Base-by-base conservation (phyloP, 1,284 basidiomycete genomes). In the Microbotryum intermedium region DNA sequence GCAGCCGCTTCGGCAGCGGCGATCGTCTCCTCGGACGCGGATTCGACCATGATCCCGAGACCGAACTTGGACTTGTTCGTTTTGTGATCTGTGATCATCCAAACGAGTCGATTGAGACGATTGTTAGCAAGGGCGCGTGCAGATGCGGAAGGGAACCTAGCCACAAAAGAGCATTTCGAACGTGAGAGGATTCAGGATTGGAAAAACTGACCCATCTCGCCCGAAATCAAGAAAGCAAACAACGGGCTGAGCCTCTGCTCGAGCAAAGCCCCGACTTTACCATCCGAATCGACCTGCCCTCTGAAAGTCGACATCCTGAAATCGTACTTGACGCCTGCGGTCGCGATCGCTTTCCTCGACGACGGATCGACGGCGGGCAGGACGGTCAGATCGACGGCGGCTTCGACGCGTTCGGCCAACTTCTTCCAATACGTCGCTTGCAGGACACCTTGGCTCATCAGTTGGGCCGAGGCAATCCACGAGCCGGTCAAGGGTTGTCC, bases 391-490 rank as follows among this genome's bases (percentile, higher is more conserved):
- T 98, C 94, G 42, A 91, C 90, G 18, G 90, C 95, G n/a, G 94
- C 91, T 62, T 98, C 94, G n/a, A 99, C 88, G 77, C 94, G 93
- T 61, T 95, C 91, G 75, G 85, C 86, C 59, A 99, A 78, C 74
- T 89, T 89, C 69, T 97, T 93, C 88, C 90, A 97, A 78, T 98
- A 99, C 18, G 91, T 94, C 48, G 91, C 84, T 76, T 93, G 88
- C 43, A 97, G 72, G 57, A 93, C 82, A 44, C 94, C 93, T 79
- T 46, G 76, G n/a, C 85, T 81, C 75, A 95, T 90, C 42, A 95
- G 71, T 73, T 93, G 90, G 10, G 90, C 87, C 6, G 93, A 97
- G 30, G 90, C 92, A 71, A 94, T 93, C 90, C 90, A 93, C 44
- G 53, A 57, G 43, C 62, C 62, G 50, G 61, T 59, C 47, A 59